Conservation (phyloP, 129 eudicot genomes). For the Cynara cardunculus region DNA sequence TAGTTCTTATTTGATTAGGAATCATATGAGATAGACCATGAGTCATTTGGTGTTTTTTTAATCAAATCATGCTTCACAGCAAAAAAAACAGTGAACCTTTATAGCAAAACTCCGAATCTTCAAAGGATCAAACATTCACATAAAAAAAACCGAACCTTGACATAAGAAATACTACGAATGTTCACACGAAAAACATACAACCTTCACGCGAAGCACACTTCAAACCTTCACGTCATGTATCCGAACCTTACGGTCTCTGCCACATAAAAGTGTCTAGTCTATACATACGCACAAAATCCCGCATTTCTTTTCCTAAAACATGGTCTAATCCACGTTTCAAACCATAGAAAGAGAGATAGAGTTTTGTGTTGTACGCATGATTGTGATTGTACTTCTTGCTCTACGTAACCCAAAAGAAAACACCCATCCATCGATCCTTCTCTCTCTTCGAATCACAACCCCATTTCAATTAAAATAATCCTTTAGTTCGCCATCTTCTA, state of each 20-base stretch:
- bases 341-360: neutral
- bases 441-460: neutral
- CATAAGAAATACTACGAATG: too few relatives aligned
- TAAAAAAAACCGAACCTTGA: neutral
- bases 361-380: neutral
- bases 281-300: neutral
- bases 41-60: too few relatives aligned
- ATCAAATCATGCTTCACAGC: too few relatives aligned
- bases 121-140: too few relatives aligned
- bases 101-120: neutral
- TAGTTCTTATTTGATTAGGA: too few relatives aligned
- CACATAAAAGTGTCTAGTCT: neutral
- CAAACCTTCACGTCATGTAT: neutral
- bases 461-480: neutral
- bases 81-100: neutral
- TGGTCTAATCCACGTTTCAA: conserved; percentile 6
- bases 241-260: neutral
- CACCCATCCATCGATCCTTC: neutral
- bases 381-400: neutral
- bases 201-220: neutral
- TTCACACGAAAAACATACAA: neutral
- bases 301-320: neutral
- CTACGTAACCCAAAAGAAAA: neutral
- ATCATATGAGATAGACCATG: neutral
- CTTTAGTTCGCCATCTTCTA: neutral